Base-by-base conservation (phyloP, 2,329 filamentous ascomycete genomes). In the Colletotrichum chrysophilum region DNA sequence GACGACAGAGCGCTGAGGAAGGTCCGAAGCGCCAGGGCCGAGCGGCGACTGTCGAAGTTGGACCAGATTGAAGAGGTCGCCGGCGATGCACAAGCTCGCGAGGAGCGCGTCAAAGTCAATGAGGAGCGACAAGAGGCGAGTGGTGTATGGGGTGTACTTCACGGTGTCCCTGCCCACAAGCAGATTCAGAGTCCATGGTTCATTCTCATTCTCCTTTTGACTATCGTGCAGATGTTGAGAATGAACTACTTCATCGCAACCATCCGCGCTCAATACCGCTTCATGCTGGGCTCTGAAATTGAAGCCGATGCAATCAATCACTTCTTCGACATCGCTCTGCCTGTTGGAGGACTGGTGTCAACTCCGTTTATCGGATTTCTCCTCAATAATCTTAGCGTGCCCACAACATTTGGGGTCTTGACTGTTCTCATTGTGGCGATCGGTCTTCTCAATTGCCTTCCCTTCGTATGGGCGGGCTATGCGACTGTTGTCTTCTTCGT, bases 211-310 rank as follows among this genome's bases (percentile, higher is more conserved):
- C 89, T 93, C 0, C 80, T 93, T 6, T 91, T 95, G 79, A 95
- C 86, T 0, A 84, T 90, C 2, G 79, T 91, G 4, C 89, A 91
- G 79, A 91, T 91, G 89, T 85, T 91, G 32, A 87, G 91, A 8
- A 95, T 95, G 89, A 95, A 95, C 83, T 94, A 94, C 82, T 75
- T 77, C 79, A 93, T 95, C 66, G 92, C 93, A 1, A 94, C 93
- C 2, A 90, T 94, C 66, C 87, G 92, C 7, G 88, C 92, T 3
- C 94, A 96, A 82, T 95, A 95, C 81, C 88, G 89, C 5, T 93
- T 91, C 79, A 89, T 96, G 68, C 87, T 96, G 4, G 86, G 86
- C n/a, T 89, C 89, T 1, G 86, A 87, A 14, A 79, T 80, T 7
- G 76, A 78, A 0, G 85, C 85, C 3, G 82, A 84, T 71, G 71